Evolutionary conservation across 352 stramenopile genomes (phyloP), one percentile per base, ranked within the genome.

Genomic region (Aphanomyces astaci): DNA sequence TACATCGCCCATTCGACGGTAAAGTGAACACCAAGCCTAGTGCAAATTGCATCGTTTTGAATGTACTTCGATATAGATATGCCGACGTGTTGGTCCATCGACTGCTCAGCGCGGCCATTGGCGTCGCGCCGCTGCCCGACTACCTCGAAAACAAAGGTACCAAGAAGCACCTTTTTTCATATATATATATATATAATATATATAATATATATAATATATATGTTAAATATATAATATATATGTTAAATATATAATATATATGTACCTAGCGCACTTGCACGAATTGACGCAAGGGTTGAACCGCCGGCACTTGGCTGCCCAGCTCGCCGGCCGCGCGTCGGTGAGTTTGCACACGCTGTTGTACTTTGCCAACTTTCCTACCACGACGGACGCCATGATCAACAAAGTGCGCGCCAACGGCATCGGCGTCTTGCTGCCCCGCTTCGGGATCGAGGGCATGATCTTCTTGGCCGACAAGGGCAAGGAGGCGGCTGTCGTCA

Each of bases 51-150:
- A 11, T 64, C 15, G 22, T 56, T 25, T 66, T n/a, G n/a, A n/a
- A n/a, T n/a, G n/a, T n/a, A n/a, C n/a, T n/a, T n/a, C n/a, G n/a
- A n/a, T n/a, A n/a, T n/a, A 66, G 60, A 3, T 92, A 99, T 78
- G 96, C 97, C 0, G 97, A 99, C 77, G 93, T 99, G 19, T 94
- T 98, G 49, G 97, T 99, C 24, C 97, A 99, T 77, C 93, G 97
- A 0, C 73, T 99, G 22, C 76, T 99, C 2, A 96, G 95, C 33
- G 97, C 97, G 10, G 90, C 96, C 25, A 98, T 99, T 59, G 94
- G 93, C 19, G 90, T 98, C n/a, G 84, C 87, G 11, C 89, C 96
- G 11, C 81, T 99, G 43, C 97, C 97, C 10, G 86, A 85, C 49
- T 96, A 99, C 72, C 83, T 97, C 15, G 95, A 96, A 60, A 95